Evolutionary conservation across 345 rosid species (phyloP).

Genomic region (Carallia brachiata): DNA sequence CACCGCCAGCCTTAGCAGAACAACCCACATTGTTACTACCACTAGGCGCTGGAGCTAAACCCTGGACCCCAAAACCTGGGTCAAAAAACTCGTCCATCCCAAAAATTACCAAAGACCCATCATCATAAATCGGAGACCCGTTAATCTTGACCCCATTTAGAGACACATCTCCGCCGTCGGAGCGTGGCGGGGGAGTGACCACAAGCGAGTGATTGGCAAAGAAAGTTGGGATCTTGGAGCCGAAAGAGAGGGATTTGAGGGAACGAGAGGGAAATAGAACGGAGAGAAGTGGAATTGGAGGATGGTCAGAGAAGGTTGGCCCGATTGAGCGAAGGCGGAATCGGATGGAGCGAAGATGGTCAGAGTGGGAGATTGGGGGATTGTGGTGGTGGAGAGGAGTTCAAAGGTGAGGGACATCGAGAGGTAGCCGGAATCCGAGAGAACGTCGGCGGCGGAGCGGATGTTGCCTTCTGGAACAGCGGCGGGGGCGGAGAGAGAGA

Average conservation of each 20-base stretch:
- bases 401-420: conserved; percentile 16
- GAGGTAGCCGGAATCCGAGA: conserved; percentile 30
- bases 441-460: conserved; percentile 25
- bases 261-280: conserved; percentile 26
- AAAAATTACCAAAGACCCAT: conserved; percentile 37
- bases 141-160: conserved; percentile 34
- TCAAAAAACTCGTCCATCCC: conserved; percentile 37
- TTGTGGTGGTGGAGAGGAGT: not conserved
- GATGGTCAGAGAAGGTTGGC: conserved; percentile 44
- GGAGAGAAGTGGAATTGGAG: conserved; percentile 48
- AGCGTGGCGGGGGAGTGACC: conserved; percentile 28
- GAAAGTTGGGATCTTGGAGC: conserved; percentile 40
- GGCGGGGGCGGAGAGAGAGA: conserved; percentile 12
- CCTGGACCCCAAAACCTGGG: conserved; percentile 14
- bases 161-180: not conserved
- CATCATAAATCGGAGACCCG: conserved; percentile 30
- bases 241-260: conserved; percentile 35
- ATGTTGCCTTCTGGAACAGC: conserved; percentile 19
- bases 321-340: conserved; percentile 36
- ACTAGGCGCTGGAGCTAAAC: not conserved
- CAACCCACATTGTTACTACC: conserved; percentile 9
- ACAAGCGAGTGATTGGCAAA: conserved; percentile 33
- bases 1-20: not conserved
- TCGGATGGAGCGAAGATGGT: conserved; percentile 54
- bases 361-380: conserved; percentile 31